Base-by-base conservation (phyloP, 805 yeast species). In the Saccharomycopsis oosterbeekiorum region DNA sequence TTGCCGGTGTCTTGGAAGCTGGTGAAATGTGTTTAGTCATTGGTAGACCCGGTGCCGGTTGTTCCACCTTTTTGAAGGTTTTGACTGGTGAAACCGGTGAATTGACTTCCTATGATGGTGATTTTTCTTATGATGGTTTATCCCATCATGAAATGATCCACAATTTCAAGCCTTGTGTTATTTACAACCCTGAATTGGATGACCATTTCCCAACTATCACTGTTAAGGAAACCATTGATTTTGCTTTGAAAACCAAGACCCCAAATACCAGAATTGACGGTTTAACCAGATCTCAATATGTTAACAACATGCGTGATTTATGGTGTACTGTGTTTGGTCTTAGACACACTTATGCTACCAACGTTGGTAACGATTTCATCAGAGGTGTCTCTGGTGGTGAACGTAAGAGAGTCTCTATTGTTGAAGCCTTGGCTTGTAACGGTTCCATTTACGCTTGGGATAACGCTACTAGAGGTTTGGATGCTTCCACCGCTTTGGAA, bases 301-400 rank as follows among this genome's bases (percentile, higher is more conserved):
- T 83, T 37, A 69, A 70, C 34, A 69, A 68, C 57, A 66, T 72
- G 67, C 73, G 76, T 68, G 76, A 74, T 63, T 63, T 74, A 63
- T 71, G 74, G 73, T 72, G 75, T 66, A 73, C 75, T 2, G 75
- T 81, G 19, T 81, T 78, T 68, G 87, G 86, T 62, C 73, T 83
- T 65, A 75, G 79, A 55, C 87, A 84, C 70, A 83, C 86, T 12
- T 77, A 79, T 64, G 76, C 82, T 64, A 84, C 89, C 21, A 76
- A 82, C 57, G 88, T 84, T 59, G 89, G 89, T 69, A 81, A 83
- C 68, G 88, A 84, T 70, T 81, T 79, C 60, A 82, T 84, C 17
- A 77, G 88, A 71, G 89, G 89, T 71, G 83, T 84, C 55, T 83
- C 88, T 41, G 89, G 89, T 68, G 89, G 89, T 73, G 87, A 84